Conservation (phyloP, 1,139 yeast species). For the Magnusiomyces tetraspermus region DNA sequence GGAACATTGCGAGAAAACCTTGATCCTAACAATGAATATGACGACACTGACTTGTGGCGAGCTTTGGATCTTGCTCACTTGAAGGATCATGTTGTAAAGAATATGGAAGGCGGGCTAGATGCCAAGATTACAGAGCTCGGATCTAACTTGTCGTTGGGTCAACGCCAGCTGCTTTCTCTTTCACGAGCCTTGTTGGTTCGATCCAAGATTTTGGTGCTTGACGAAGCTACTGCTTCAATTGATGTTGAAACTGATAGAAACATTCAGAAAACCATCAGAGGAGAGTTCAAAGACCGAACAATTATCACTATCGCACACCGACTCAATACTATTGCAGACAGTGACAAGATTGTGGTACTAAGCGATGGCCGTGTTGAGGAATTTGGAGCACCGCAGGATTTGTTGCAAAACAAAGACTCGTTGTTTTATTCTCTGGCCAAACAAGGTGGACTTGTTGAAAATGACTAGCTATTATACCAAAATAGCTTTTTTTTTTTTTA, state of each 20-base stretch:
- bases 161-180: conserved; percentile 81
- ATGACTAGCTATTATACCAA: no score
- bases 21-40: conserved; percentile 65
- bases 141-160: conserved; percentile 80
- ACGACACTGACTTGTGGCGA: conserved; percentile 76
- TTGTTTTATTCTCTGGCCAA: conserved; percentile 69
- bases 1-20: conserved; percentile 82
- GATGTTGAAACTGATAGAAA: conserved; percentile 90
- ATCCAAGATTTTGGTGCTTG: conserved; percentile 69
- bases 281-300: conserved; percentile 77
- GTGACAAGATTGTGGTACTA: conserved; percentile 78
- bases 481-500: no score
- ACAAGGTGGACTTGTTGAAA: conserved; percentile 41
- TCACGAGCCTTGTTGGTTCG: conserved; percentile 80
- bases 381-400: conserved; percentile 66
- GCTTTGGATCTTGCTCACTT: conserved; percentile 80
- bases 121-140: conserved; percentile 75
- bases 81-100: conserved; percentile 53
- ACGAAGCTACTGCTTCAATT: conserved; percentile 97
- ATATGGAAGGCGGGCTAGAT: conserved; percentile 56
- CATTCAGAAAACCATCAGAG: conserved; percentile 77
- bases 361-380: conserved; percentile 82
- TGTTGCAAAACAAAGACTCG: conserved; percentile 58
- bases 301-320: conserved; percentile 94
- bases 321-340: conserved; percentile 86